Evolutionary conservation across 495 filamentous ascomycete genomes (phyloP).

Genomic region (Neurospora sublineolata): DNA sequence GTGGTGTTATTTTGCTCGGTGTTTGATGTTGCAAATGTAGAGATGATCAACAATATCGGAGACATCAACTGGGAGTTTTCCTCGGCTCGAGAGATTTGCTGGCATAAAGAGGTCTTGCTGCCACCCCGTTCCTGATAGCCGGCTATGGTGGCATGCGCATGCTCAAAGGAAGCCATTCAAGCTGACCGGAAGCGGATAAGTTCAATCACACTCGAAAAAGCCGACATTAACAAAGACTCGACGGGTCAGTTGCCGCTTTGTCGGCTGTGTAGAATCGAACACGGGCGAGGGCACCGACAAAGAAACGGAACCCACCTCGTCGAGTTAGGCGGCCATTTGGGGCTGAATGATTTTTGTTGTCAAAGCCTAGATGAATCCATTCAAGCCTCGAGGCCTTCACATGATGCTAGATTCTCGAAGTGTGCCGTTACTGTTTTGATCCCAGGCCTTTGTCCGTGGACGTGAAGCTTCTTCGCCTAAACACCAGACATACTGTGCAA

Average conservation of each 20-base stretch:
- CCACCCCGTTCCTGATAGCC: neutral
- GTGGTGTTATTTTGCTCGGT: neutral
- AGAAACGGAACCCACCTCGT: neutral
- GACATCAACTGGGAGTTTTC: neutral
- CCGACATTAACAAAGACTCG: neutral
- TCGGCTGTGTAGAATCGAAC: neutral
- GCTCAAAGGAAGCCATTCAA: neutral
- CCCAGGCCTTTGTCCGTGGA: neutral
- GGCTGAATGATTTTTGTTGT: neutral
- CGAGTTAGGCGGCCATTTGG: neutral
- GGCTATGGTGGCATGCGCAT: neutral
- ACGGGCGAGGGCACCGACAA: neutral
- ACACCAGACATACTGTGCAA: neutral
- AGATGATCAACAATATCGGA: neutral
- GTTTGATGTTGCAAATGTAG: neutral
- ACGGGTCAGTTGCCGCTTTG: neutral
- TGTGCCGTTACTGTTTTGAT: neutral
- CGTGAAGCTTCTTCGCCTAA: neutral
- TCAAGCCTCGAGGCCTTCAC: neutral
- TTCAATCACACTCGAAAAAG: neutral
- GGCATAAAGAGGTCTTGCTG: neutral
- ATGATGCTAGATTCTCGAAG: neutral
- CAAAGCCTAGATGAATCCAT: neutral
- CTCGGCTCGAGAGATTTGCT: neutral
- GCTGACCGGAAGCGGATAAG: neutral